phyloP scores from a whole-genome alignment of 2,329 filamentous ascomycete species.

The Colletotrichum sojae region DNA sequence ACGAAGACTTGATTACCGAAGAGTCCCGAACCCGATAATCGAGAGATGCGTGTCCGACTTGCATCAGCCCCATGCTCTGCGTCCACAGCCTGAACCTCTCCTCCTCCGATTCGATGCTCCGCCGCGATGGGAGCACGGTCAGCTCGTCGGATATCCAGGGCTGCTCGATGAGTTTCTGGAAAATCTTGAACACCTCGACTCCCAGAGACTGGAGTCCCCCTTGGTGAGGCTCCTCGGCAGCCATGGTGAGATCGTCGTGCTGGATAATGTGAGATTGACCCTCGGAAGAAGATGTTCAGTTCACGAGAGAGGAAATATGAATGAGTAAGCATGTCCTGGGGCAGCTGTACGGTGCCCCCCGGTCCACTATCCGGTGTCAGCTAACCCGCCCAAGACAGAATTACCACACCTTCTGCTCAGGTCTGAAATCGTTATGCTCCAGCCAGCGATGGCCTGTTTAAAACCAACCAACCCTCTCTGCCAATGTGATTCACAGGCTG shows the following conservation, averaged over 20 bases:
- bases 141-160: not conserved
- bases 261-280: not conserved
- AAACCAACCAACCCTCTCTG: not conserved
- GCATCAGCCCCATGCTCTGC: not conserved
- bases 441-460: constrained; percentile 3
- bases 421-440: not conserved
- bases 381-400: too few relatives aligned
- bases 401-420: too few relatives aligned
- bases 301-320: too few relatives aligned
- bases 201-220: not conserved
- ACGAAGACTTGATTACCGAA: not conserved
- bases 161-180: not conserved
- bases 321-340: too few relatives aligned
- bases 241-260: not conserved
- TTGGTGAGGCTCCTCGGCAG: not conserved
- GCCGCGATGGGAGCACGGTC: not conserved
- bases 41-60: not conserved
- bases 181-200: not conserved
- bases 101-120: not conserved
- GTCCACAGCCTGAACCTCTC: not conserved
- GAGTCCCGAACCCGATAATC: not conserved
- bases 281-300: too few relatives aligned
- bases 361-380: too few relatives aligned
- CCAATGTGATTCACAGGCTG: not conserved
- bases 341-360: too few relatives aligned